Base-by-base conservation (phyloP, 2,329 filamentous ascomycete genomes). In the Cylindrodendrum hubeiense region DNA sequence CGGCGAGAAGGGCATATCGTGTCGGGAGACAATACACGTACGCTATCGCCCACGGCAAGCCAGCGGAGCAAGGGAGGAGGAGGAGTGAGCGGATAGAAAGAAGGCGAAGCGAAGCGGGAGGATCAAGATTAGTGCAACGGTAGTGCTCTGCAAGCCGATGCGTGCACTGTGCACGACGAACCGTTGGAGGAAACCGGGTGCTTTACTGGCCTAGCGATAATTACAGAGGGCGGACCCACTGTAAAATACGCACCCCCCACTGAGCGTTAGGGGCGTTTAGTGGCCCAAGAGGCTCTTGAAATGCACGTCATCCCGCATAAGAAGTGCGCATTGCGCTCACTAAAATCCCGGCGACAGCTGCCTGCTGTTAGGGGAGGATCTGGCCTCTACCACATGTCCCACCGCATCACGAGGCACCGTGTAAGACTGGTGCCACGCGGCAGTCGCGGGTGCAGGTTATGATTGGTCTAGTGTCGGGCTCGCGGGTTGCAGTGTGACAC, bases 241-340 rank as follows among this genome's bases (percentile, higher is more conserved):
- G 63, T 67, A 72, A 70, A 57, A 52, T 51, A 39, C 39, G 41
- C 24, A 26, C 52, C 30, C 60, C 63, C 60, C 65, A 62, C 65
- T 60, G 51, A 57, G 49, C 47, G 51, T 53, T 60, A 60, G 71
- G 71, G 33, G 68, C 71, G 64, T 44, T 63, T 64, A 51, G 65
- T 53, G 69, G 71, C 39, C 67, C 60, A 52, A 44, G 54, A 52
- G 59, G n/a, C 22, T 12, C 43, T 50, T 33, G 50, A 62, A 60
- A 64, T 62, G 68, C 69, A 73, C 71, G 71, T 74, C 71, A 72
- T 73, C 63, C 55, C 61, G 63, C 61, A 64, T 49, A 24, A 59
- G 41, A 52, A 64, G 59, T 47, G 59, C 46, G 28, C 37, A 60
- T 56, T 63, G 19, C 41, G 34, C 22, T 30, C 28, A 44, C 46